These are phyloP conservation scores for Diatrype stigma DNA, from an alignment of 2,329 filamentous ascomycete species.

Conservation along the genomic window DNA sequence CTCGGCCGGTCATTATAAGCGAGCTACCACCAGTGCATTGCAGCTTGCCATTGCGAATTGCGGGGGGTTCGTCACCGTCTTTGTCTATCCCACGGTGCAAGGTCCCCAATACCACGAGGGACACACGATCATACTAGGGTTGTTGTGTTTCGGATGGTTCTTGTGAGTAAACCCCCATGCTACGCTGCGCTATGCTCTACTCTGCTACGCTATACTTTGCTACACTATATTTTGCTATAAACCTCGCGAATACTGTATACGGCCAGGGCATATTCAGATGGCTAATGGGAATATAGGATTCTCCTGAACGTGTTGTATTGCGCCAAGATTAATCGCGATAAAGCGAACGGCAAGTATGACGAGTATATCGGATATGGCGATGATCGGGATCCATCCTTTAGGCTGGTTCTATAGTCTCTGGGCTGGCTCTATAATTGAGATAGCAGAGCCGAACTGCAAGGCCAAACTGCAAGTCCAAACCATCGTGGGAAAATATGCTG, in stretches of 20 bases:
- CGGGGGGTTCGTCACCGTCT: conserved; percentile 62
- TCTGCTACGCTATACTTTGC: too few species aligned
- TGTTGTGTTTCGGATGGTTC: conserved; percentile 60
- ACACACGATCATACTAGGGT: conserved; percentile 56
- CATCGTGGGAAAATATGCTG: too few species aligned
- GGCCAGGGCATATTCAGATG: too few species aligned
- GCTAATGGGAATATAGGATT: conserved; percentile 38
- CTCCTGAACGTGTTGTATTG: conserved; percentile 59
- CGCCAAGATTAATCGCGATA: conserved; percentile 60
- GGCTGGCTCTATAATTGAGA: conserved; percentile 48
- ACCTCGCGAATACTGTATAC: too few species aligned
- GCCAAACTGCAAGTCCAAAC: too few species aligned
- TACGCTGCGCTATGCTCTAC: too few species aligned
- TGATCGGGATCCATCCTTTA: conserved; percentile 60
- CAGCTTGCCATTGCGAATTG: conserved; percentile 65
- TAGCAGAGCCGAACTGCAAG: too few species aligned
- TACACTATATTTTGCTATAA: too few species aligned
- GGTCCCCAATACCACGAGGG: conserved; percentile 56
- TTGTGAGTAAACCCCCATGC: conserved; percentile 53
- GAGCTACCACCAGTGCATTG: conserved; percentile 61
- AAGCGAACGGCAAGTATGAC: conserved; percentile 55
- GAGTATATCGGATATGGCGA: conserved; percentile 54
- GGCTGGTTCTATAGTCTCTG: conserved; percentile 58
- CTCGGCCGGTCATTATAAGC: conserved; percentile 53
- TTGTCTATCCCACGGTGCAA: conserved; percentile 55